phyloP scores from a whole-genome alignment of 768 basidiomycete genomes.

The Leccinum rimulosum region DNA sequence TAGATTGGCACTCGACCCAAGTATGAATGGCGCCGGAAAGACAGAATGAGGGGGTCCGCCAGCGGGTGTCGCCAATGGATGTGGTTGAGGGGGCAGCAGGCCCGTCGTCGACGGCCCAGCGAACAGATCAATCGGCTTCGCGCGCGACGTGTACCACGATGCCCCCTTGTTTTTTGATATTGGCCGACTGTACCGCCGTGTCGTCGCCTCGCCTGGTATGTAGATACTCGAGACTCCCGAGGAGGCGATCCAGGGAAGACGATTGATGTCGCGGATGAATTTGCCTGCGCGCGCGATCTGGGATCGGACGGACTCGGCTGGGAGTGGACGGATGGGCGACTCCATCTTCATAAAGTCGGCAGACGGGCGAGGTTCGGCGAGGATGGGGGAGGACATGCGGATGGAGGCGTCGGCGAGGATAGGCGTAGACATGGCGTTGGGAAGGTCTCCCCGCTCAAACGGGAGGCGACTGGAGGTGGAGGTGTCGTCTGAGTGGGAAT shows the following conservation, averaged over 20 bases:
- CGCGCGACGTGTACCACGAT: conserved; percentile 30
- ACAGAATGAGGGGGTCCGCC: conserved; percentile 1
- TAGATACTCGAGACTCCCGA: conserved; percentile 49
- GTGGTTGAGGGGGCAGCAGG: conserved; percentile 20
- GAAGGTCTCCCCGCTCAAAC: conserved; percentile 23
- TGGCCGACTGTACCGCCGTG: conserved; percentile 29
- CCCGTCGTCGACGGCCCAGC: conserved; percentile 34
- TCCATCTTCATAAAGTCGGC: conserved; percentile 52
- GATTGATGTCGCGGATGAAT: conserved; percentile 38
- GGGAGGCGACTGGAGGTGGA: conserved; percentile 26
- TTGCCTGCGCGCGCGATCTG: conserved; percentile 38
- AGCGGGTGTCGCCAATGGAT: neutral
- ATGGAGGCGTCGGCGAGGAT: conserved; percentile 26
- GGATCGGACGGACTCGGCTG: conserved; percentile 33
- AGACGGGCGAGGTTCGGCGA: conserved; percentile 41
- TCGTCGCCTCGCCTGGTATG: conserved; percentile 37
- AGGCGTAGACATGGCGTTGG: conserved; percentile 30
- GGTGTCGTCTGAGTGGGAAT: conserved; percentile 21
- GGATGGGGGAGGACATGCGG: conserved; percentile 35
- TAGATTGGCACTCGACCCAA: conserved; percentile 31
- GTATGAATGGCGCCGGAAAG: conserved; percentile 28
- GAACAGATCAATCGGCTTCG: conserved; percentile 29
- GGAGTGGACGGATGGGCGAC: conserved; percentile 38
- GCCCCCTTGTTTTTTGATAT: conserved; percentile 25
- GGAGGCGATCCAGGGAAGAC: conserved; percentile 46